Evolutionary conservation across 805 yeast genomes (phyloP), one percentile per base, ranked within the genome.

Genomic region (Barnettozyma californica): DNA sequence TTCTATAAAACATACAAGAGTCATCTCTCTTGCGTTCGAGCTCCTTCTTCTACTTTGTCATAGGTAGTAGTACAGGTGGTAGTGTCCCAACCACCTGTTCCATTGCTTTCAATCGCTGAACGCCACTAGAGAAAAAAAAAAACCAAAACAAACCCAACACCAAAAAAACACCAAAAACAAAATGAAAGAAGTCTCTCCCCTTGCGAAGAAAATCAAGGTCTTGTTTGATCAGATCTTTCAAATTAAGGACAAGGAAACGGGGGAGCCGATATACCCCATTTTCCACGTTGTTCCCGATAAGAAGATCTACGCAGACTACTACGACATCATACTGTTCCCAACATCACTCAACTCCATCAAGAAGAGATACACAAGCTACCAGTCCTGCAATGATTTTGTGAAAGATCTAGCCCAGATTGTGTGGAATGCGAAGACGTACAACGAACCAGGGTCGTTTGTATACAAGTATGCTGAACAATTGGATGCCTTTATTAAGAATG

Each of bases 381-480:
- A 68, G 5, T 71, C 71, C 41, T 79, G 87, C 1, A 85, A 82
- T 56, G 83, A 80, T 41, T 90, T 88, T 64, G 68, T 91, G 34
- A 76, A 71, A 49, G 97, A 91, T 64, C 63, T 91, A 50, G 88
- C 84, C 0, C 95, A 87, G 64, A 85, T 92, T 45, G 78, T 88
- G 1, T 88, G 95, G 90, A 92, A 92, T 62, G 97, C 97, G 3
- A 78, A 87, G 51, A 78, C 83, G 42, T 92, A 84, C 66, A 92
- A 92, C 66, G 81, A 81, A 49, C 82, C 81, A 53, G 81, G 75
- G 13, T 80, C 90, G 1, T 70, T 70, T 16, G 84, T 86, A 46
- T 86, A 84, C 66, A 72, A 73, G 21, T 86, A 84, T 57, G 97
- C 83, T 0, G 79, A 67, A 1, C 80, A 69, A 5, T 48, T 71